These are phyloP conservation scores for Coemansia biformis DNA, from an alignment of 192 early-diverging fungal species.

Conservation along the genomic window DNA sequence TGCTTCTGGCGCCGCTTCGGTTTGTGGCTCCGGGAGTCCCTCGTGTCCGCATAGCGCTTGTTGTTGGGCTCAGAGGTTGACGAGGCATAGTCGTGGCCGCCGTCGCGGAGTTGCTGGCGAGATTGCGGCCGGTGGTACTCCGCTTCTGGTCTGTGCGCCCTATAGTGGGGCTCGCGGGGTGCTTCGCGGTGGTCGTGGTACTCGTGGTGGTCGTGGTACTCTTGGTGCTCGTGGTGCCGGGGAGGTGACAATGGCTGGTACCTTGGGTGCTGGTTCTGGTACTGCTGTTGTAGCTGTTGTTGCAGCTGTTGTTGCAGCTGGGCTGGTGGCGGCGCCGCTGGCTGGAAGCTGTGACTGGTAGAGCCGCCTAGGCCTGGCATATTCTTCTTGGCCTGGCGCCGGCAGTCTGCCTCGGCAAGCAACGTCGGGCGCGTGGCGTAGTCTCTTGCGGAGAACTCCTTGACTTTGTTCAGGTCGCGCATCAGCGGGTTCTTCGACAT, in stretches of 20 bases:
- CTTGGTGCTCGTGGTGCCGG: conserved; percentile 5
- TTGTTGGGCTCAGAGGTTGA: conserved; percentile 17
- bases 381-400: conserved; percentile 35
- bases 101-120: conserved; percentile 13
- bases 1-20: conserved; percentile 10
- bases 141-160: conserved; percentile 3
- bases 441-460: conserved; percentile 41
- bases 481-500: conserved; percentile 41
- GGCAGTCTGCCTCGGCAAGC: conserved; percentile 40
- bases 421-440: conserved; percentile 40
- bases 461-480: conserved; percentile 46
- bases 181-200: too few species aligned
- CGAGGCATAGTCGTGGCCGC: conserved; percentile 9
- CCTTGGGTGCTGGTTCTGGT: not conserved
- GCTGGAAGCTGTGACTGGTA: conserved; percentile 45
- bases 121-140: conserved; percentile 5
- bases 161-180: conserved; percentile 2
- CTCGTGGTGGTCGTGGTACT: conserved; percentile 5
- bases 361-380: conserved; percentile 45
- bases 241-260: conserved; percentile 1
- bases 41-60: conserved; percentile 1
- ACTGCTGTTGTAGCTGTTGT: not conserved
- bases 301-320: conserved; percentile 7
- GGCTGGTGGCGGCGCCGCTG: conserved; percentile 3
- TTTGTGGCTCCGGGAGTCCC: conserved; percentile 2